phyloP scores from a whole-genome alignment of 768 basidiomycete species.

The Hericium coralloides region DNA sequence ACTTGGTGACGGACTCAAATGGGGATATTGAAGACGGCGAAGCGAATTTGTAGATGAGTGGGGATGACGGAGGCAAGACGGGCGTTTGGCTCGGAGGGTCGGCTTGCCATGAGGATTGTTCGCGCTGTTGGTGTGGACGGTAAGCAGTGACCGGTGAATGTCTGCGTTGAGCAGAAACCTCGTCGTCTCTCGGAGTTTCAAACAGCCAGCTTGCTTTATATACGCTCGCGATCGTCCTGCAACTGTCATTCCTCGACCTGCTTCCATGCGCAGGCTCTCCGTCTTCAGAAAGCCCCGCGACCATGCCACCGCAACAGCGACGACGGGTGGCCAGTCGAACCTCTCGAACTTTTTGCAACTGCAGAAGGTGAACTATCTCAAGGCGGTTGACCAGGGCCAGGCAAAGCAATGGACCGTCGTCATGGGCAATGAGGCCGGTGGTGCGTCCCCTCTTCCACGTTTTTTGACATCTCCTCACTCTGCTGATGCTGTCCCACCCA shows the following conservation, averaged over 20 bases:
- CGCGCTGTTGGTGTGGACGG: too few relatives aligned
- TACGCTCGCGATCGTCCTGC: neutral
- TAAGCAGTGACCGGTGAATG: too few relatives aligned
- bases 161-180: too few relatives aligned
- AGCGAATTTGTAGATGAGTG: too few relatives aligned
- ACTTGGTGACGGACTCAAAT: too few relatives aligned
- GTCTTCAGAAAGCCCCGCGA: neutral
- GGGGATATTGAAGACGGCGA: too few relatives aligned
- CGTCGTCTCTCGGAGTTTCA: too few relatives aligned
- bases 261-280: neutral
- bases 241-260: neutral
- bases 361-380: slow-evolving; percentile 13
- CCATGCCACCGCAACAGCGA: neutral
- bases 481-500: slow-evolving; percentile 22
- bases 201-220: too few relatives aligned
- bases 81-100: too few relatives aligned
- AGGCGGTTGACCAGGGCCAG: slow-evolving; percentile 4
- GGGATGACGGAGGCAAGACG: too few relatives aligned
- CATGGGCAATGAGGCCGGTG: slow-evolving; percentile 97
- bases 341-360: slow-evolving; percentile 7
- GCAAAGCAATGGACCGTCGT: slow-evolving; percentile 63
- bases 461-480: neutral
- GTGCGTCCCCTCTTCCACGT: slow-evolving; percentile 30
- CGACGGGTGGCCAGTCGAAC: neutral
- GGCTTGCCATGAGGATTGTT: too few relatives aligned